Base-by-base conservation (phyloP, 164 flowering plant species). In the Vitis amurensis region DNA sequence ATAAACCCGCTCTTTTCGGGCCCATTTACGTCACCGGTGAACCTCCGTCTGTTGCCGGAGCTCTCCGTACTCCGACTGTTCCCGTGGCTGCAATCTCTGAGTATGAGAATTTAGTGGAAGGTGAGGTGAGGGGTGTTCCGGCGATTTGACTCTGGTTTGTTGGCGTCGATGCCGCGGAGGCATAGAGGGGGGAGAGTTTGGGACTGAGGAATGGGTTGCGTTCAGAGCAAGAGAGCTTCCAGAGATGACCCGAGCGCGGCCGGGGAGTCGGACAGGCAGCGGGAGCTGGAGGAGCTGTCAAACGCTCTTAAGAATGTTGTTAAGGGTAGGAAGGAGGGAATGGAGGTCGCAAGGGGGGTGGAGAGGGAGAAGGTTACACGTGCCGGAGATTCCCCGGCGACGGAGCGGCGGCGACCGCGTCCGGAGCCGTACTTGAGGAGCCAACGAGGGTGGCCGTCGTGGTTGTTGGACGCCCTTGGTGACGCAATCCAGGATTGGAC, bases 371-470 rank as follows among this genome's bases (percentile, higher is more conserved):
- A 12, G 73, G 15, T 49, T 23, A 50, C 47, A 9, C 69, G 60
- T 59, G 58, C 71, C 13, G 76, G 71, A 13, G 83, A 71, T 16
- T 66, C 73, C 16, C 74, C 71, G 48, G 76, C 70, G 23, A 62
- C 56, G 55, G 81, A 73, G 50, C 67, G 72, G 9, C 71, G 77
- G 70, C 61, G 64, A 55, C 62, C 72, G 50, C 64, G 55, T 56
- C 71, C 67, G 65, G 70, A 70, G 56, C 65, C 66, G 17, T 51
- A 69, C 53, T 31, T 75, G 71, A 75, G 70, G 53, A 60, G 29
- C 31, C 80, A 76, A 70, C 86, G 77, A 5, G 89, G 83, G 1
- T 93, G 98, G 98, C 98, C 98, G 60, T 17, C 88, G 68, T 93
- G 97, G 98, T 79, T 93, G 1, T 16, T 78, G 23, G 91, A 80